phyloP scores from a whole-genome alignment of 805 yeast genomes.

The Spathaspora hagerdaliae region DNA sequence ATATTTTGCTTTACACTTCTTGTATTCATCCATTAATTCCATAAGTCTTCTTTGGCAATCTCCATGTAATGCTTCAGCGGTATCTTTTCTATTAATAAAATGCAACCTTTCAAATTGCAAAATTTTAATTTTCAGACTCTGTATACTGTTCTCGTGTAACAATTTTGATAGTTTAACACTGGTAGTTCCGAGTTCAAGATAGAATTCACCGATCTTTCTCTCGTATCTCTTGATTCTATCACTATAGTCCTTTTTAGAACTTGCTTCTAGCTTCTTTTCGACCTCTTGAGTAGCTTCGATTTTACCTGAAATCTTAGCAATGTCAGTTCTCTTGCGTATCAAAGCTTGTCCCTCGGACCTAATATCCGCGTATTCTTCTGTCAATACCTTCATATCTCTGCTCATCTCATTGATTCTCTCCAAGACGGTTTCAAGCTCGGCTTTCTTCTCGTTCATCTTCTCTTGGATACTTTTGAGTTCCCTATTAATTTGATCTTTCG shows the following conservation, averaged over 20 bases:
- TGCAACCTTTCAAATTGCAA: conserved; percentile 4
- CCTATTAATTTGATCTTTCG: conserved; percentile 2
- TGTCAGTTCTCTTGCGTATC: conserved; percentile 9
- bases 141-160: neutral
- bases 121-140: neutral
- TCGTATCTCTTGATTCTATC: conserved; percentile 34
- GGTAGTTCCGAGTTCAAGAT: conserved; percentile 5
- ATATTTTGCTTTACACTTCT: conserved; percentile 28
- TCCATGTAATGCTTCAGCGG: conserved; percentile 25
- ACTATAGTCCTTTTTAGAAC: conserved; percentile 39
- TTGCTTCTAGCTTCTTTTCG: conserved; percentile 28
- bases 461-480: neutral
- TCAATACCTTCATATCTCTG: conserved; percentile 6
- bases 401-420: neutral
- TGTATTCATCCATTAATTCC: conserved; percentile 26
- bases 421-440: conserved; percentile 5
- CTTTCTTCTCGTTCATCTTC: conserved; percentile 10
- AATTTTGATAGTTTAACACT: neutral
- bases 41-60: conserved; percentile 14
- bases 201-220: conserved; percentile 17
- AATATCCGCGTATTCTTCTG: conserved; percentile 7
- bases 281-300: conserved; percentile 23
- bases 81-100: conserved; percentile 14
- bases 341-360: conserved; percentile 12
- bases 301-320: conserved; percentile 17